Conservation (phyloP, 2,329 filamentous ascomycete genomes). For the Cladosporium austrohemisphaericum region DNA sequence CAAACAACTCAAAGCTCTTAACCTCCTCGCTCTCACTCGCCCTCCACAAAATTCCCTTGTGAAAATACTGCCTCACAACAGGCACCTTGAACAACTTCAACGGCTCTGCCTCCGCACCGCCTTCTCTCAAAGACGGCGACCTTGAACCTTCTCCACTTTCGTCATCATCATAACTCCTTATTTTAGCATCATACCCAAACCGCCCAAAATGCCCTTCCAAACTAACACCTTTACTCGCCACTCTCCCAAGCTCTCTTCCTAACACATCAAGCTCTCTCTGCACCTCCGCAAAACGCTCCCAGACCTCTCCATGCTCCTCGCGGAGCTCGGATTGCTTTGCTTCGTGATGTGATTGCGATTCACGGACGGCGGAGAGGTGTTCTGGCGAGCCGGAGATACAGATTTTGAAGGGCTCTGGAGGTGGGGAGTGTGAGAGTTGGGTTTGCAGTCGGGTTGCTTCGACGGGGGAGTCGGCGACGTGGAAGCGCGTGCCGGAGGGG, state of each 20-base stretch:
- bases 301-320: slow-evolving; percentile 48
- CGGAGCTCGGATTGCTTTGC: slow-evolving; percentile 45
- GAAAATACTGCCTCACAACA: slow-evolving; percentile 62
- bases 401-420: slow-evolving; percentile 46
- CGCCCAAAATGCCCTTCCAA: slow-evolving; percentile 60
- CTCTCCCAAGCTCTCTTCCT: slow-evolving; percentile 51
- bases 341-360: slow-evolving; percentile 54
- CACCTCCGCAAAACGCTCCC: slow-evolving; percentile 56
- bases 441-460: slow-evolving; percentile 49
- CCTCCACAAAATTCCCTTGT: slow-evolving; percentile 62
- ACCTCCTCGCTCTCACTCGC: slow-evolving; percentile 58
- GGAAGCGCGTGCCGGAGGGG: slow-evolving; percentile 54
- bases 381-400: slow-evolving; percentile 57
- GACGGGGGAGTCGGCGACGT: slow-evolving; percentile 55
- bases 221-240: slow-evolving; percentile 52
- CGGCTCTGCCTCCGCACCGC: slow-evolving; percentile 29
- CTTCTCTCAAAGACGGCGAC: slow-evolving; percentile 20
- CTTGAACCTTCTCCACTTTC: slow-evolving; percentile 16
- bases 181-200: slow-evolving; percentile 59
- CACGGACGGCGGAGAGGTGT: slow-evolving; percentile 48
- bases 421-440: slow-evolving; percentile 36
- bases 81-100: slow-evolving; percentile 59
- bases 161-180: slow-evolving; percentile 38
- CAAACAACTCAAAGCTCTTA: slow-evolving; percentile 56
- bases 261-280: slow-evolving; percentile 52